Percentiles rank a stretch among this genome's conserved stretches.
Conservation (phyloP, 2,329 filamentous ascomycete species). For the Penicillium sp. region DNA sequence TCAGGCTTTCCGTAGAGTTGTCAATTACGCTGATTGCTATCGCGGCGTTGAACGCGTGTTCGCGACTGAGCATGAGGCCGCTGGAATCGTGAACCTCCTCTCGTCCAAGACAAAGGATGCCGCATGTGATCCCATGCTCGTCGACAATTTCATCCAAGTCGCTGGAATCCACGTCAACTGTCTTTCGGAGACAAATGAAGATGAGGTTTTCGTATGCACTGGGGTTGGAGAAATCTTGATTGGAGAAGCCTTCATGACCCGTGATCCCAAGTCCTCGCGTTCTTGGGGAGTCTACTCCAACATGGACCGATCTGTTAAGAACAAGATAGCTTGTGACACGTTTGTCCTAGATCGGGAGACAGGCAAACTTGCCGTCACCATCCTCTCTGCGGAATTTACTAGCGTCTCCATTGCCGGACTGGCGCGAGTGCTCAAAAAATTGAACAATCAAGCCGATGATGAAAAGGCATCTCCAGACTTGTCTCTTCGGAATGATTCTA, state of each 20-base stretch:
- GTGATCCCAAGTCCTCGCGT: not conserved
- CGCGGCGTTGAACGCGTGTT: not conserved
- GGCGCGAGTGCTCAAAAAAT: not conserved
- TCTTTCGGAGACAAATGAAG: not conserved
- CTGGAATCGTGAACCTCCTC: not conserved
- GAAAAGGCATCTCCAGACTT: not conserved
- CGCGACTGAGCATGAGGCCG: not conserved
- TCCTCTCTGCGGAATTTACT: not conserved
- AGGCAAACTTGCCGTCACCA: not conserved
- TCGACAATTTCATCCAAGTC: conserved; percentile 3
- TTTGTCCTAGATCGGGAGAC: not conserved
- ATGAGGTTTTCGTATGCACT: not conserved
- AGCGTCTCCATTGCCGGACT: not conserved
- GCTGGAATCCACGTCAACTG: conserved; percentile 3
- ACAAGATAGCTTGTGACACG: not conserved
- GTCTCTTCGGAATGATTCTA: not conserved
- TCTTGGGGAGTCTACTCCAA: not conserved
- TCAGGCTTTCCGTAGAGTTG: not conserved
- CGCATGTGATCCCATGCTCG: not conserved
- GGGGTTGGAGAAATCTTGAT: not conserved
- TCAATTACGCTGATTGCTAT: not conserved
- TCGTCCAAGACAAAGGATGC: not conserved
- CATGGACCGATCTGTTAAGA: not conserved
- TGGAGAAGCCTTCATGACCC: not conserved
- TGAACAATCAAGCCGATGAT: not conserved